Base-by-base conservation (phyloP, 2,329 filamentous ascomycete genomes). In the Fusarium phyllophilum region DNA sequence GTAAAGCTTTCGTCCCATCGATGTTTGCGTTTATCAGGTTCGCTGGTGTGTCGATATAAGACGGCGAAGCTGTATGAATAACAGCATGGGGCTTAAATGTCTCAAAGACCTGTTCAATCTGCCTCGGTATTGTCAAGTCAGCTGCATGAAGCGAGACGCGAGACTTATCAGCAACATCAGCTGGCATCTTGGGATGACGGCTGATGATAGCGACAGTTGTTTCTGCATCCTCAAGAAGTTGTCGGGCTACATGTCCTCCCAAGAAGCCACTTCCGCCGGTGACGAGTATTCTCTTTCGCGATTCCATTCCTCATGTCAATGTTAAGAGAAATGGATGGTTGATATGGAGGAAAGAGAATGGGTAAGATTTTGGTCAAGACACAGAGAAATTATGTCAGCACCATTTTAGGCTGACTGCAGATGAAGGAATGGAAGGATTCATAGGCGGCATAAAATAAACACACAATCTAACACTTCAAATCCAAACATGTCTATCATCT, bases 201-300 rank as follows among this genome's bases (percentile, higher is more conserved):
- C 61, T 66, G 9, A 44, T 42, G 24, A 66, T 49, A 24, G 38
- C 61, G 0, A 66, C 42, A 3, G 24, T 22, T 10, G 41, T 39
- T 3, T 3, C 4, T 3, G 22, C 6, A 24, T 51, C 24, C 0
- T 34, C 2, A 1, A 66, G 49, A 1, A 66, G 64, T 24, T 66
- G 49, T 5, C 63, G 49, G 6, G 58, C 49, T n/a, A 66, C 18
- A 8, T 66, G 42, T 6, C 61, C 64, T 11, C 64, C 64, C 2
- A 66, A 17, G 18, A 66, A 66, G 2, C 64, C 64, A 10, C 61
- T 66, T 38, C 64, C 64, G 0, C 64, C 64, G 0, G 64, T 66
- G 18, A 58, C 36, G 1, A 66, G 20, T 18, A 66, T 15, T 11
- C 36, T 52, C n/a, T 8, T 44, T 34, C 15, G 5, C 6, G 31